These are phyloP conservation scores for Pistacia vera DNA, from an alignment of 345 rosid species.

Conservation along the genomic window DNA sequence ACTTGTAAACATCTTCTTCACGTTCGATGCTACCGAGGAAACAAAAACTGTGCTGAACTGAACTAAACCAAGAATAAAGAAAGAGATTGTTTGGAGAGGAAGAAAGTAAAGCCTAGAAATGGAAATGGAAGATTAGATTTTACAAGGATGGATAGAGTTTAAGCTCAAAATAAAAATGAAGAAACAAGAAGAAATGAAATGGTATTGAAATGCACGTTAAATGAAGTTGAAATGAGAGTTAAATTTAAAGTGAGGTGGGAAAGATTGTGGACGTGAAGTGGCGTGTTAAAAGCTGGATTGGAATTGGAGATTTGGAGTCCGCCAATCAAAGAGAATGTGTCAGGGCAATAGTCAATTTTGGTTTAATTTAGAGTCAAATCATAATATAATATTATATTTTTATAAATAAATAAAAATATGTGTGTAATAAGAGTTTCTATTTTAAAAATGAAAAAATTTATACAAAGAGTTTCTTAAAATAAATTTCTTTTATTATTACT, in stretches of 20 bases:
- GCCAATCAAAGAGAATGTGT: slow-evolving; percentile 19
- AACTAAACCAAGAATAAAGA: not conserved
- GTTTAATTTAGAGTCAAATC: too few relatives aligned
- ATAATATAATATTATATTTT: too few relatives aligned
- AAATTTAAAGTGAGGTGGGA: slow-evolving; percentile 18
- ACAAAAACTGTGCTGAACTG: not conserved
- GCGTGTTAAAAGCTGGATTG: slow-evolving; percentile 1
- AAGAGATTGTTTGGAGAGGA: slow-evolving; percentile 1
- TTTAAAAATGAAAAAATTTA: too few relatives aligned
- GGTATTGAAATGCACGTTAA: slow-evolving; percentile 34
- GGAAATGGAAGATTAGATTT: slow-evolving; percentile 13
- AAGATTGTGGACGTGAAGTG: not conserved
- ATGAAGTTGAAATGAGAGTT: slow-evolving; percentile 33
- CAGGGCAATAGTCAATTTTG: not conserved
- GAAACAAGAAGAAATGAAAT: not conserved
- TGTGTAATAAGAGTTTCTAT: too few relatives aligned
- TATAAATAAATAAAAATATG: too few relatives aligned
- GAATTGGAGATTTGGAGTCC: slow-evolving; percentile 30
- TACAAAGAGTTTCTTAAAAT: too few relatives aligned
- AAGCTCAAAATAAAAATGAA: not conserved
- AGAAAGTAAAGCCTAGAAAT: slow-evolving; percentile 12
- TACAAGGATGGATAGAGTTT: too few relatives aligned
- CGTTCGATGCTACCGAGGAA: slow-evolving; percentile 26
- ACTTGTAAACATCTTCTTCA: not conserved
- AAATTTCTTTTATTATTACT: too few relatives aligned